Conservation (phyloP, 306 rosid species). For the Prunus campanulata region DNA sequence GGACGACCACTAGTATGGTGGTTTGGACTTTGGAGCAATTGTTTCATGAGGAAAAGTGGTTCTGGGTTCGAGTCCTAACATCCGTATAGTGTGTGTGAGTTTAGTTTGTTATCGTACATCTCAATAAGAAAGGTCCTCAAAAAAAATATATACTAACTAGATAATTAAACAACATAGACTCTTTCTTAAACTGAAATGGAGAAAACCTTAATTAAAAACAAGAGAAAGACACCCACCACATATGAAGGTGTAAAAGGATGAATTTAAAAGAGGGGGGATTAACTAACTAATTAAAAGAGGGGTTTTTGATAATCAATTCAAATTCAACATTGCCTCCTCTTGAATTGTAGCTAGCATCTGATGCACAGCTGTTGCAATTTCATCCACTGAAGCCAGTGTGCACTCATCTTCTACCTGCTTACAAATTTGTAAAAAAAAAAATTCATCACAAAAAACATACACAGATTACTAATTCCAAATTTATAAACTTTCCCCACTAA, state of each 20-base stretch:
- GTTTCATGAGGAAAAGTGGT: too few relatives aligned
- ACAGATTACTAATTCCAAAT: neutral
- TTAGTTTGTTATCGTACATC: too few relatives aligned
- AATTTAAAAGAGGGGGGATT: neutral
- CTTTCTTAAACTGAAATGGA: neutral
- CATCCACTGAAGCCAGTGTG: constrained; percentile 78
- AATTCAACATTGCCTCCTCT: constrained; percentile 54
- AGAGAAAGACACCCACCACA: neutral
- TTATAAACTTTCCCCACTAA: neutral
- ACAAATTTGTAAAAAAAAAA: neutral
- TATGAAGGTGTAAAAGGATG: too few relatives aligned
- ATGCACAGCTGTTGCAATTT: constrained; percentile 75
- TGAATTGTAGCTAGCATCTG: constrained; percentile 70
- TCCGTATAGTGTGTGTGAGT: too few relatives aligned
- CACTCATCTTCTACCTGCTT: constrained; percentile 88
- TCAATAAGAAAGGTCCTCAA: too few relatives aligned
- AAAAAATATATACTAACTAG: too few relatives aligned
- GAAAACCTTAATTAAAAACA: neutral
- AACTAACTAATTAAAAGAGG: neutral
- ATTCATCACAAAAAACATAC: neutral
- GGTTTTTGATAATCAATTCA: neutral
- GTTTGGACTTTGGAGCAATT: too few relatives aligned
- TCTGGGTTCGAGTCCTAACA: too few relatives aligned
- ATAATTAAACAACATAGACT: neutral
- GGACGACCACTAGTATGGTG: too few relatives aligned